Percentiles rank a stretch among this genome's conserved stretches.
Evolutionary conservation across 176 grass and related monocot species (phyloP).

Genomic region (Phoenix dactylifera): DNA sequence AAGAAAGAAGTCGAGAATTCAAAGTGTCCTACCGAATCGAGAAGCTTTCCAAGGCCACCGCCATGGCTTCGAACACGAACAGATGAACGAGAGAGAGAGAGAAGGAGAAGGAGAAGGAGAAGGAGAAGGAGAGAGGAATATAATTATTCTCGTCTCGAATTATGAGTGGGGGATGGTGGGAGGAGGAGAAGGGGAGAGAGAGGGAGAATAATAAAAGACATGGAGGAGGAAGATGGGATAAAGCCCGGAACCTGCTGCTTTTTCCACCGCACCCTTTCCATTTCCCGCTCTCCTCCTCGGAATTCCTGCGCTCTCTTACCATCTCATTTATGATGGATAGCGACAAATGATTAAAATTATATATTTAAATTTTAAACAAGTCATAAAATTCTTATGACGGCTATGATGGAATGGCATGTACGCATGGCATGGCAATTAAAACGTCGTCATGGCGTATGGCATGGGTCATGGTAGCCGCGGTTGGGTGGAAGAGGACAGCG

Average conservation of each 20-base stretch:
- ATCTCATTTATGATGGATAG: slow-evolving; percentile 14
- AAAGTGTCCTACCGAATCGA: neutral
- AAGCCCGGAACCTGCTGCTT: too few relatives aligned
- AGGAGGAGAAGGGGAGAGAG: too few relatives aligned
- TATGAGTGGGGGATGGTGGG: too few relatives aligned
- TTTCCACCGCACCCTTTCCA: neutral
- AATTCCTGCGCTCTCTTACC: slow-evolving; percentile 8
- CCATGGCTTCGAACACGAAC: neutral
- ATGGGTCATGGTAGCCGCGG: too few relatives aligned
- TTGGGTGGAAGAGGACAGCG: too few relatives aligned
- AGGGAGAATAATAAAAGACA: too few relatives aligned
- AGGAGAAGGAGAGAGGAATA: neutral
- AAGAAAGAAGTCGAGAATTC: neutral
- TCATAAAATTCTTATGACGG: neutral
- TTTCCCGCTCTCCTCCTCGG: slow-evolving; percentile 29
- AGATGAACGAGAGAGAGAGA: neutral
- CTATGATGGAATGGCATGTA: neutral
- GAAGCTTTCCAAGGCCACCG: slow-evolving; percentile 3
- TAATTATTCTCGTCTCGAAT: neutral
- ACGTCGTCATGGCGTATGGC: too few relatives aligned
- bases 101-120: neutral
- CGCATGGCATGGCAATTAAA: too few relatives aligned
- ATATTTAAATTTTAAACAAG: neutral
- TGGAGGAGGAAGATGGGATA: too few relatives aligned
- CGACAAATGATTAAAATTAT: slow-evolving; percentile 8